phyloP scores from a whole-genome alignment of 331 rosid species.

The Pyrus hybrid region DNA sequence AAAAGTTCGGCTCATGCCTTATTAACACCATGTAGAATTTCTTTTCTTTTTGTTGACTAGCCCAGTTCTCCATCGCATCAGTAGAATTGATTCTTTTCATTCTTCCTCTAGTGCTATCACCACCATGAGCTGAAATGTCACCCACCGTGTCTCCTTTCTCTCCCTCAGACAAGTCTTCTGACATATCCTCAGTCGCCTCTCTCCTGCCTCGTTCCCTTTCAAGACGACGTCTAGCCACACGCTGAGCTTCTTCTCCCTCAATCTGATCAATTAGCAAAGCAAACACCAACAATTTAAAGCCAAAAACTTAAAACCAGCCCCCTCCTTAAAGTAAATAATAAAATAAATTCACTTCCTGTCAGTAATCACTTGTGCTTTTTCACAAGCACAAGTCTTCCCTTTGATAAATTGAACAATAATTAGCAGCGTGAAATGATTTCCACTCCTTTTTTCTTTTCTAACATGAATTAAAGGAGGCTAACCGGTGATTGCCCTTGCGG shows the following conservation, averaged over 20 bases:
- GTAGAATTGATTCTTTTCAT: conserved; percentile 34
- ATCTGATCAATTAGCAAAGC: conserved; percentile 17
- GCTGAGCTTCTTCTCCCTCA: conserved; percentile 52
- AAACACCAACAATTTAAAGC: background rate
- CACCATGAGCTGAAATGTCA: conserved; percentile 21
- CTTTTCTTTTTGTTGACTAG: conserved; percentile 39
- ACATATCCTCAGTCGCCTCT: conserved; percentile 53
- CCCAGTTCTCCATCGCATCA: conserved; percentile 48
- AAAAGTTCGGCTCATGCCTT: conserved; percentile 31
- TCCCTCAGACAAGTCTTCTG: conserved; percentile 58
- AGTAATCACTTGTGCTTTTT: background rate
- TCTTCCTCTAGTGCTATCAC: conserved; percentile 22
- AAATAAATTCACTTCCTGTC: background rate
- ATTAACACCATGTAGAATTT: conserved; percentile 42
- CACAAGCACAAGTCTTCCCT: background rate
- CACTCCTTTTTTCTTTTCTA: background rate
- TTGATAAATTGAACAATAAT: background rate
- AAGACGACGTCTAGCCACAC: conserved; percentile 27
- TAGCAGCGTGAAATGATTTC: background rate
- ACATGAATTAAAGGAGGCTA: background rate
- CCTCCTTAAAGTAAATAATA: background rate
- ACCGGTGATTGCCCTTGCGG: background rate
- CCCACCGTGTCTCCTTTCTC: conserved; percentile 44
- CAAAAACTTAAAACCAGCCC: background rate
- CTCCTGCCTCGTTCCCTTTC: conserved; percentile 46